Percentiles rank a stretch among this genome's conserved stretches.
These are phyloP conservation scores for Haberlea rhodopensis DNA, from an alignment of 257 asterid genomes.

Conservation along the genomic window DNA sequence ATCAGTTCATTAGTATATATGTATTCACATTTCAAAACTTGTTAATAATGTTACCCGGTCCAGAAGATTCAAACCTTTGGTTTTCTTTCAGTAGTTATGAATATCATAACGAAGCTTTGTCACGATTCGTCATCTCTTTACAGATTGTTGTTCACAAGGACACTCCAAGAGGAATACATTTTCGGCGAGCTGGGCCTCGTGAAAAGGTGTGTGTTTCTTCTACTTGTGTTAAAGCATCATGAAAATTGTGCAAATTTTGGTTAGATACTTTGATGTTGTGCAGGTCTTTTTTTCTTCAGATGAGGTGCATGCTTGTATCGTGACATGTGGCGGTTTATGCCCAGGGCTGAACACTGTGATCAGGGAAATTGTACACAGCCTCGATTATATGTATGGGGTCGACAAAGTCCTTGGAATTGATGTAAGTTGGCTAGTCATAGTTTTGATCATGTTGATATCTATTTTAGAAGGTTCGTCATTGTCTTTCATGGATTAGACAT, in stretches of 20 bases:
- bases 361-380: constrained; percentile 71
- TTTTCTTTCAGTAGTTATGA: constrained; percentile 1
- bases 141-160: constrained; percentile 53
- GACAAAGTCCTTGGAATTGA: constrained; percentile 54
- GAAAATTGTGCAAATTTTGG: constrained; percentile 22
- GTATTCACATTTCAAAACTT: neutral
- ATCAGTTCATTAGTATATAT: neutral
- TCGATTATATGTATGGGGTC: constrained; percentile 64
- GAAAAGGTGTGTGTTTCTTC: constrained; percentile 34
- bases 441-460: constrained; percentile 10
- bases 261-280: constrained; percentile 23
- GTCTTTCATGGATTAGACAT: neutral
- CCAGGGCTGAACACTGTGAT: constrained; percentile 75
- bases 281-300: constrained; percentile 60
- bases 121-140: constrained; percentile 17
- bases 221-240: constrained; percentile 13
- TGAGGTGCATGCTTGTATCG: constrained; percentile 66
- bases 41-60: neutral
- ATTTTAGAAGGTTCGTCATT: constrained; percentile 16
- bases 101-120: constrained; percentile 15
- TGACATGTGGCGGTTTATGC: constrained; percentile 76
- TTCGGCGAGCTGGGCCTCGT: constrained; percentile 64
- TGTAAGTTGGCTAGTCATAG: constrained; percentile 36
- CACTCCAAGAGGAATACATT: constrained; percentile 54
- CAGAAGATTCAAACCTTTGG: neutral